Percentiles rank a stretch among this genome's conserved stretches.
Conservation (phyloP, 148 eudicot species). For the Camellia sinensis region DNA sequence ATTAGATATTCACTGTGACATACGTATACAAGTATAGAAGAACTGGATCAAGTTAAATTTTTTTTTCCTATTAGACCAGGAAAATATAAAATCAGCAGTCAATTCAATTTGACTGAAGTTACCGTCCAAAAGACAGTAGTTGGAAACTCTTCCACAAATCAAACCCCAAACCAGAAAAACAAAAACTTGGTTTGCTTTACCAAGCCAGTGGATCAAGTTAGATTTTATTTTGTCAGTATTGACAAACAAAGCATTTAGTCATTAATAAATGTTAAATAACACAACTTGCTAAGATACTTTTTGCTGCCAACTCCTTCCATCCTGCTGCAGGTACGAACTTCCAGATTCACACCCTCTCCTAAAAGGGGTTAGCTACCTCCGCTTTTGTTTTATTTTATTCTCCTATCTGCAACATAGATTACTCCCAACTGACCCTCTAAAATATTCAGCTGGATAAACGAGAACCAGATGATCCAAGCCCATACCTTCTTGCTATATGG, state of each 20-base stretch:
- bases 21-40: neutral
- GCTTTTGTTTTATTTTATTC: neutral
- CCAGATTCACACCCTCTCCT: conserved; percentile 67
- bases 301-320: conserved; percentile 15
- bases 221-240: neutral
- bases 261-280: neutral
- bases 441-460: conserved; percentile 51
- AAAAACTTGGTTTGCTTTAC: neutral
- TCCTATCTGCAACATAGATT: neutral
- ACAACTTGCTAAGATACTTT: neutral
- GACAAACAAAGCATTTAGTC: neutral
- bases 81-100: neutral
- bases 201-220: too few relatives aligned
- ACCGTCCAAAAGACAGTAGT: neutral
- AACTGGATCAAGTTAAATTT: neutral
- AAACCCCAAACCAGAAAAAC: neutral
- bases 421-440: conserved; percentile 12
- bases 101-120: neutral
- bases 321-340: conserved; percentile 61
- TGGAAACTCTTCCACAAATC: neutral
- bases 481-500: conserved; percentile 75
- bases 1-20: neutral
- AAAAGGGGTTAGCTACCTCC: conserved; percentile 42
- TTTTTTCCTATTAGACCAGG: neutral
- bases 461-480: conserved; percentile 82